Evolutionary conservation across 169 alveolate species (phyloP).

Genomic region (Cytauxzoon felis): DNA sequence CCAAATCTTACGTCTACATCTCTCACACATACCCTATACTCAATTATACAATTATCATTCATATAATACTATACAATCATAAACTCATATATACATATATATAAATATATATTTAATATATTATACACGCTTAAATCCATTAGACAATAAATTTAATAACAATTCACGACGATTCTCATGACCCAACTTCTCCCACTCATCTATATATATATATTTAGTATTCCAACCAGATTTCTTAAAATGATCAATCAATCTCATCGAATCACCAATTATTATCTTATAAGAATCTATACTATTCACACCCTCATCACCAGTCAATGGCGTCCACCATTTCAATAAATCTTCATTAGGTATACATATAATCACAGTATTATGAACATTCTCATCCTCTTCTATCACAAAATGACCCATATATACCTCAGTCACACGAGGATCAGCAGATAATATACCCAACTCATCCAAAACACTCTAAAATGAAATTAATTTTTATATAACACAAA

Average conservation of each 20-base stretch:
- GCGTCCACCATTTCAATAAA: constrained; percentile 29
- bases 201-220: constrained; percentile 6
- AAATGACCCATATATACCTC: constrained; percentile 42
- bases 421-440: constrained; percentile 36
- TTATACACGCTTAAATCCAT: too few relatives aligned
- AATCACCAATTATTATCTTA: constrained; percentile 13
- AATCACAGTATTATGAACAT: background rate
- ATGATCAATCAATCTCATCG: constrained; percentile 27
- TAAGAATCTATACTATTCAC: constrained; percentile 18
- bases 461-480: constrained; percentile 14
- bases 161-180: constrained; percentile 1
- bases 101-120: too few relatives aligned
- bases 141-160: too few relatives aligned
- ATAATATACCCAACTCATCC: constrained; percentile 14
- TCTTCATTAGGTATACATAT: constrained; percentile 7
- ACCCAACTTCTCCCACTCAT: constrained; percentile 19
- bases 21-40: too few relatives aligned
- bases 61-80: too few relatives aligned
- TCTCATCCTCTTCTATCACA: constrained; percentile 11
- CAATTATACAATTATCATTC: too few relatives aligned
- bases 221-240: constrained; percentile 30
- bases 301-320: background rate
- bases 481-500: too few relatives aligned
- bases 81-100: too few relatives aligned
- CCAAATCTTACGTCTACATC: too few relatives aligned